phyloP scores from a whole-genome alignment of 2,329 filamentous ascomycete species.

The Herpomyces periplanetae region DNA sequence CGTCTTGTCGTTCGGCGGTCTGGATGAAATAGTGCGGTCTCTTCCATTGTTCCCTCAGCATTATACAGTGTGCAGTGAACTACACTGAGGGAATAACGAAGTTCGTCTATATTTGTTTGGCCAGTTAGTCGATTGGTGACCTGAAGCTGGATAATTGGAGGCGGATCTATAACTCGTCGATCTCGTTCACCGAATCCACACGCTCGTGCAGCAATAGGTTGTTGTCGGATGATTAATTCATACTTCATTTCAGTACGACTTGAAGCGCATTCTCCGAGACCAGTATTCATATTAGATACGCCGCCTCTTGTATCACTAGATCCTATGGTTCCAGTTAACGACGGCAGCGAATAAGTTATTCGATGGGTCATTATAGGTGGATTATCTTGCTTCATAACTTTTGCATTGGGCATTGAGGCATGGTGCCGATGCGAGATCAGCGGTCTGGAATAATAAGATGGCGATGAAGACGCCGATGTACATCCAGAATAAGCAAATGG shows the following conservation, averaged over 20 bases:
- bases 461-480: too few species aligned
- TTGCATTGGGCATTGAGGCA: too few species aligned
- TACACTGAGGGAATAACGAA: constrained; percentile 23
- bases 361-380: too few species aligned
- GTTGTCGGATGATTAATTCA: constrained; percentile 24
- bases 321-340: too few species aligned
- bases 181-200: constrained; percentile 54
- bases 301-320: too few species aligned
- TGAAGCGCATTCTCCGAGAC: too few species aligned
- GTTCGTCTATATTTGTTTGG: constrained; percentile 13
- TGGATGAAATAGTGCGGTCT: constrained; percentile 23
- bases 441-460: too few species aligned
- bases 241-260: constrained; percentile 6
- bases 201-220: constrained; percentile 33
- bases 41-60: constrained; percentile 22
- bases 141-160: constrained; percentile 34
- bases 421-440: too few species aligned
- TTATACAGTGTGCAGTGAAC: constrained; percentile 41
- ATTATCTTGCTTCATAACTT: too few species aligned
- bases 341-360: too few species aligned
- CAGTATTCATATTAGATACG: too few species aligned
- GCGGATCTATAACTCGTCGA: constrained; percentile 40
- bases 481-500: too few species aligned
- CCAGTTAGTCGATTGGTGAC: constrained; percentile 17
- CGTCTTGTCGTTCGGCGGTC: constrained; percentile 30